Evolutionary conservation across 306 rosid species (phyloP).

Genomic region (Vicia sativa): DNA sequence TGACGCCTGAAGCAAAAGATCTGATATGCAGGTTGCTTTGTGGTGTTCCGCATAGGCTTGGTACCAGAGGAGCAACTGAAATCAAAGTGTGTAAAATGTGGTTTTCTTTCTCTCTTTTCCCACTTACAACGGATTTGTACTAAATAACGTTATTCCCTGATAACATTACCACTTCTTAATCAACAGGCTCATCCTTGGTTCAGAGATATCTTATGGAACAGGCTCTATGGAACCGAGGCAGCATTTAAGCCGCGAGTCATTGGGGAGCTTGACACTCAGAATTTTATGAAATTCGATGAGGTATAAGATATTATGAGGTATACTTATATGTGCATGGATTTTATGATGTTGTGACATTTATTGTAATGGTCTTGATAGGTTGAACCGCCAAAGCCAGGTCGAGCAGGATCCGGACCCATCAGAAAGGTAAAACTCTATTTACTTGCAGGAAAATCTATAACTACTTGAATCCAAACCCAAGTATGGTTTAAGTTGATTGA

Average conservation of each 20-base stretch:
- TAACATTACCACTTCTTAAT: slow-evolving; percentile 21
- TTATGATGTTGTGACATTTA: no score
- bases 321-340: neutral
- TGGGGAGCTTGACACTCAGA: slow-evolving; percentile 94
- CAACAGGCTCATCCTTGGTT: slow-evolving; percentile 91
- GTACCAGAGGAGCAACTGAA: slow-evolving; percentile 69
- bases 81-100: slow-evolving; percentile 61
- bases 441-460: neutral
- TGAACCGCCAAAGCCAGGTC: slow-evolving; percentile 61
- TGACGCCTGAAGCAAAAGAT: slow-evolving; percentile 86
- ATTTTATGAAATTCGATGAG: slow-evolving; percentile 92
- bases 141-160: slow-evolving; percentile 1
- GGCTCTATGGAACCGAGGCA: slow-evolving; percentile 80
- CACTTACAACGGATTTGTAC: neutral
- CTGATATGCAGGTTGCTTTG: slow-evolving; percentile 81
- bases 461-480: no score
- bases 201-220: slow-evolving; percentile 73
- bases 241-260: slow-evolving; percentile 91
- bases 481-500: neutral
- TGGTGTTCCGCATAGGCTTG: slow-evolving; percentile 77
- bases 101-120: slow-evolving; percentile 9
- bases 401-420: slow-evolving; percentile 72
- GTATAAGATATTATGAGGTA: slow-evolving; percentile 24
- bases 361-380: slow-evolving; percentile 55
- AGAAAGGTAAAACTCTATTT: slow-evolving; percentile 68